phyloP scores from a whole-genome alignment of 148 eudicot species.

The Diospyros kaki region DNA sequence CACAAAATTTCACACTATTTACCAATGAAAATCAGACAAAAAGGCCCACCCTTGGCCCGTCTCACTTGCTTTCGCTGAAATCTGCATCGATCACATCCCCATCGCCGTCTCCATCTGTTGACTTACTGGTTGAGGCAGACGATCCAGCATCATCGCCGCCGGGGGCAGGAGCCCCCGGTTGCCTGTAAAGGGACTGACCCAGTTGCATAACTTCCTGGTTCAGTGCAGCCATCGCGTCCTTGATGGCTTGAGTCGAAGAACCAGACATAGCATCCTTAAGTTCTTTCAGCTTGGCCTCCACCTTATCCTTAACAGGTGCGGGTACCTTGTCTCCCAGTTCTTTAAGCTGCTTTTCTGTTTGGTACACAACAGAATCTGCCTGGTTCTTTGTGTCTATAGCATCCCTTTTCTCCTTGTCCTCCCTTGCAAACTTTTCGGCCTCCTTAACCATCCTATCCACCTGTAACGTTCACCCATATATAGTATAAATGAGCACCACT shows the following conservation, averaged over 20 bases:
- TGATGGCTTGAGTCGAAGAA: slow-evolving; percentile 55
- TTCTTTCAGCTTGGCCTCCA: slow-evolving; percentile 54
- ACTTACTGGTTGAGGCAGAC: slow-evolving; percentile 20
- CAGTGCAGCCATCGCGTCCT: slow-evolving; percentile 64
- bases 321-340: slow-evolving; percentile 74
- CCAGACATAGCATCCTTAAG: slow-evolving; percentile 48
- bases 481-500: too few relatives aligned
- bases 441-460: slow-evolving; percentile 74
- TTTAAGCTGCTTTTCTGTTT: slow-evolving; percentile 72
- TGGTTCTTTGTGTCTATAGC: slow-evolving; percentile 78
- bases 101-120: slow-evolving; percentile 40
- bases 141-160: slow-evolving; percentile 21
- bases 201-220: slow-evolving; percentile 71
- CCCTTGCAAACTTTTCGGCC: slow-evolving; percentile 64
- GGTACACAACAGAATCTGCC: slow-evolving; percentile 60
- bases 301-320: slow-evolving; percentile 47
- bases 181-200: slow-evolving; percentile 61
- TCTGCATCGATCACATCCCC: slow-evolving; percentile 76
- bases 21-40: too few relatives aligned
- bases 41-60: neutral
- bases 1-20: too few relatives aligned
- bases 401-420: slow-evolving; percentile 72
- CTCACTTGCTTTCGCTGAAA: slow-evolving; percentile 55
- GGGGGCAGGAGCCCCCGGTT: slow-evolving; percentile 38
- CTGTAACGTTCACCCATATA: slow-evolving; percentile 20